Conservation (phyloP, 345 rosid species). For the Euphorbia tirucalli region DNA sequence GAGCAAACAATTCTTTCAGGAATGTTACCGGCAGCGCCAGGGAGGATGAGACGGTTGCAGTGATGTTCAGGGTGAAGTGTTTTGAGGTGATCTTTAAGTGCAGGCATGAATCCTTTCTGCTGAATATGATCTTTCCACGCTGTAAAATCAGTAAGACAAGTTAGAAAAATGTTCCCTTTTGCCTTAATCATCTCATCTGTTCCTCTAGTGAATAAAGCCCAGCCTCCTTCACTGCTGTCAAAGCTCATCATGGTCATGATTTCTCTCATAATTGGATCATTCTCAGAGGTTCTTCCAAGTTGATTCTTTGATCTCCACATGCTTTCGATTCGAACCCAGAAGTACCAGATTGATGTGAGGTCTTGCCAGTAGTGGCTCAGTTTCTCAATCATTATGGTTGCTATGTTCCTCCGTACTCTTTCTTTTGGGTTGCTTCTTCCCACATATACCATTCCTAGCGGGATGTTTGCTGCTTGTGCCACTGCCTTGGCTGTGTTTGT, state of each 20-base stretch:
- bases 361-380: conserved; percentile 37
- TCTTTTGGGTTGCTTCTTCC: conserved; percentile 45
- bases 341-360: conserved; percentile 32
- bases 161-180: conserved; percentile 15
- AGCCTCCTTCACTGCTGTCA: conserved; percentile 23
- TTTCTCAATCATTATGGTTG: conserved; percentile 22
- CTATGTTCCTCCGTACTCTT: conserved; percentile 26
- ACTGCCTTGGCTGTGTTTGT: conserved; percentile 26
- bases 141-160: conserved; percentile 11
- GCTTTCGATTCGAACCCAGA: conserved; percentile 31
- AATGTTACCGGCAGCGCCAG: conserved; percentile 9
- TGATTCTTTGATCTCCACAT: conserved; percentile 29
- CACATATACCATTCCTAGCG: conserved; percentile 51
- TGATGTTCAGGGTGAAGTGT: conserved; percentile 20
- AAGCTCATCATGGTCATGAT: conserved; percentile 25
- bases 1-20: conserved; percentile 24
- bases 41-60: conserved; percentile 23
- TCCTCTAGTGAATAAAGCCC: conserved; percentile 25
- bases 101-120: conserved; percentile 19
- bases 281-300: conserved; percentile 20
- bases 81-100: conserved; percentile 19
- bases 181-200: conserved; percentile 12
- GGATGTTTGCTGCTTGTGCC: conserved; percentile 33
- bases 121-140: conserved; percentile 14
- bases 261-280: conserved; percentile 23